Evolutionary conservation across 768 basidiomycete genomes (phyloP).

Genomic region (Mycena capillaripes): DNA sequence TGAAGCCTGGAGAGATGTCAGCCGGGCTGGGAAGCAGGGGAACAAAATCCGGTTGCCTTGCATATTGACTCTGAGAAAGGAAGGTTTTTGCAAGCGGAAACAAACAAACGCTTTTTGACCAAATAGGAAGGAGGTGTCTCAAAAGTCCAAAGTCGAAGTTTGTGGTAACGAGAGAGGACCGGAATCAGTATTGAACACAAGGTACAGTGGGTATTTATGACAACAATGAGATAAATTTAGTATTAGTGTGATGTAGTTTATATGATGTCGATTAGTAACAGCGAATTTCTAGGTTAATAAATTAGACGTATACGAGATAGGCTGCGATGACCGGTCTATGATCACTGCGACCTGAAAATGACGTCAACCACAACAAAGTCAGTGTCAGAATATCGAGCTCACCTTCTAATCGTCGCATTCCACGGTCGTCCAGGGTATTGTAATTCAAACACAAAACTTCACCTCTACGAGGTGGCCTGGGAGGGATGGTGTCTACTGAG

Average conservation of each 20-base stretch:
- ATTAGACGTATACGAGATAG: conserved; percentile 76
- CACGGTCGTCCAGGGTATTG: conserved; percentile 79
- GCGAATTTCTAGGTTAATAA: conserved; percentile 7
- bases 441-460: conserved; percentile 83
- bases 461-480: conserved; percentile 63
- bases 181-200: background rate
- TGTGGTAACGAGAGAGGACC: background rate
- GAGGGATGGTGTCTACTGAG: conserved; percentile 29
- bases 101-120: conserved; percentile 20
- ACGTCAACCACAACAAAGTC: background rate
- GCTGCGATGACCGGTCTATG: conserved; percentile 89
- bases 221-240: background rate
- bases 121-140: conserved; percentile 1
- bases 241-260: too few relatives aligned
- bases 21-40: background rate
- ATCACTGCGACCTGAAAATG: conserved; percentile 73
- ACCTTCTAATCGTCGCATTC: conserved; percentile 77
- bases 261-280: conserved; percentile 14
- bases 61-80: conserved; percentile 8
- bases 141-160: background rate
- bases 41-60: conserved; percentile 3
- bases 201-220: background rate
- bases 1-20: conserved; percentile 64
- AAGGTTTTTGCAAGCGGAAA: background rate
- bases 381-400: background rate